Conservation (phyloP, 2,329 filamentous ascomycete species). For the Neoscytalidium dimidiatum region DNA sequence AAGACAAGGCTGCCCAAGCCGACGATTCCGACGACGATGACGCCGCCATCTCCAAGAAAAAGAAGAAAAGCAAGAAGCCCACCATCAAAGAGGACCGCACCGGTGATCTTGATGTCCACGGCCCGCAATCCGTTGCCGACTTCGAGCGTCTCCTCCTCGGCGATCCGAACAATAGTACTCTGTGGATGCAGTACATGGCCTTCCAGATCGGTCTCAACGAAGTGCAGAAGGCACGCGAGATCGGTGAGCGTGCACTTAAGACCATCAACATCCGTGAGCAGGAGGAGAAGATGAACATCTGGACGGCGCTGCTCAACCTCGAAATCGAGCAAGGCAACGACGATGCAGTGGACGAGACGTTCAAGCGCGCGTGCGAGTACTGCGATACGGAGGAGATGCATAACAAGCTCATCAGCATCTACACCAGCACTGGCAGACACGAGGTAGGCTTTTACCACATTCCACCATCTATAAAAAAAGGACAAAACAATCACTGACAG, state of each 20-base stretch:
- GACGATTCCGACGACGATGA: slow-evolving; percentile 57
- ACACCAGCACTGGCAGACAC: slow-evolving; percentile 86
- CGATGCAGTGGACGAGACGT: slow-evolving; percentile 78
- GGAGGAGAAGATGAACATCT: slow-evolving; percentile 90
- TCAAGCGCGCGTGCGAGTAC: slow-evolving; percentile 90
- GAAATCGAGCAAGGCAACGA: slow-evolving; percentile 88
- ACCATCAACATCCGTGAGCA: slow-evolving; percentile 92
- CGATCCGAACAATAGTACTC: slow-evolving; percentile 85
- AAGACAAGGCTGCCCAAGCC: slow-evolving; percentile 54
- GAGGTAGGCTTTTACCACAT: slow-evolving; percentile 59
- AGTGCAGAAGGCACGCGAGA: slow-evolving; percentile 80
- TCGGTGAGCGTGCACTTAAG: slow-evolving; percentile 85
- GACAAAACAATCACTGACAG: slow-evolving; percentile 25
- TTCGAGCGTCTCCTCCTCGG: slow-evolving; percentile 92
- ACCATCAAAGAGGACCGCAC: slow-evolving; percentile 86
- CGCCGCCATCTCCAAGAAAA: slow-evolving; percentile 57
- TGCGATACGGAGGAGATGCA: slow-evolving; percentile 90
- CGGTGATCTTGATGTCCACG: slow-evolving; percentile 84
- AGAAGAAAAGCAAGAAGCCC: slow-evolving; percentile 73
- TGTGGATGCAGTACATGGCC: slow-evolving; percentile 99
- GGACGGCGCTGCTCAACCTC: slow-evolving; percentile 91
- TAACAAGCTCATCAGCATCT: slow-evolving; percentile 88
- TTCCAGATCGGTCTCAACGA: slow-evolving; percentile 94
- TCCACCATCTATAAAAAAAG: slow-evolving; percentile 11
- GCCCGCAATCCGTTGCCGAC: slow-evolving; percentile 86